phyloP scores from a whole-genome alignment of 2,329 filamentous ascomycete species.

The Penicillium polonicum region DNA sequence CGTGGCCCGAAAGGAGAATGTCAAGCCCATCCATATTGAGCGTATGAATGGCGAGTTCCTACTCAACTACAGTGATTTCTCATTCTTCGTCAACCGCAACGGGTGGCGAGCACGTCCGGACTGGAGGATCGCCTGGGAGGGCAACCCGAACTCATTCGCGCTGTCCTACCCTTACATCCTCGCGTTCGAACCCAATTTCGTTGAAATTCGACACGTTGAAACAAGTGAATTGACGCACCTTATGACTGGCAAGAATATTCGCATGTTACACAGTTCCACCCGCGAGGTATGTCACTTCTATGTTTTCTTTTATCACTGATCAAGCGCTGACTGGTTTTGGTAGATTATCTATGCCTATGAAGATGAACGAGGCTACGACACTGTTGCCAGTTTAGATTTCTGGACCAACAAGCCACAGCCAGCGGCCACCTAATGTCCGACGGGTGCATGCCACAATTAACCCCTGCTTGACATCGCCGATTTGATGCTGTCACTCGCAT shows the following conservation, averaged over 20 bases:
- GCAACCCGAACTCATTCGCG: constrained; percentile 85
- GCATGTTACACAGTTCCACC: constrained; percentile 95
- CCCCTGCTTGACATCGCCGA: background rate
- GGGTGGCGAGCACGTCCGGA: constrained; percentile 94
- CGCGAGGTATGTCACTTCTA: constrained; percentile 71
- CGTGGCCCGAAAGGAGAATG: constrained; percentile 87
- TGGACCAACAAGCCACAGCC: constrained; percentile 63
- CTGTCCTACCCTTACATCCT: constrained; percentile 96
- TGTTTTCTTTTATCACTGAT: background rate
- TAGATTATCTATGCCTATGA: constrained; percentile 98
- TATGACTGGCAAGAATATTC: constrained; percentile 91
- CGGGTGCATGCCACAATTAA: background rate
- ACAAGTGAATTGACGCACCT: constrained; percentile 89
- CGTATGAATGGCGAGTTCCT: constrained; percentile 95
- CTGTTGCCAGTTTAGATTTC: constrained; percentile 94
- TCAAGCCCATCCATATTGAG: constrained; percentile 95
- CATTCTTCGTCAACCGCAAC: constrained; percentile 98
- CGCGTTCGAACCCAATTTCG: constrained; percentile 95
- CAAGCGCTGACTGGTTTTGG: constrained; percentile 25
- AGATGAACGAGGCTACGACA: constrained; percentile 88
- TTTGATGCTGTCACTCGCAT: background rate
- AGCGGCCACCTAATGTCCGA: constrained; percentile 5
- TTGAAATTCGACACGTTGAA: constrained; percentile 94
- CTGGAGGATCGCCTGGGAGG: constrained; percentile 98
- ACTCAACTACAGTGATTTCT: constrained; percentile 97